These are phyloP conservation scores for Pittosporum tobira DNA, from an alignment of 129 eudicot species.

Conservation along the genomic window DNA sequence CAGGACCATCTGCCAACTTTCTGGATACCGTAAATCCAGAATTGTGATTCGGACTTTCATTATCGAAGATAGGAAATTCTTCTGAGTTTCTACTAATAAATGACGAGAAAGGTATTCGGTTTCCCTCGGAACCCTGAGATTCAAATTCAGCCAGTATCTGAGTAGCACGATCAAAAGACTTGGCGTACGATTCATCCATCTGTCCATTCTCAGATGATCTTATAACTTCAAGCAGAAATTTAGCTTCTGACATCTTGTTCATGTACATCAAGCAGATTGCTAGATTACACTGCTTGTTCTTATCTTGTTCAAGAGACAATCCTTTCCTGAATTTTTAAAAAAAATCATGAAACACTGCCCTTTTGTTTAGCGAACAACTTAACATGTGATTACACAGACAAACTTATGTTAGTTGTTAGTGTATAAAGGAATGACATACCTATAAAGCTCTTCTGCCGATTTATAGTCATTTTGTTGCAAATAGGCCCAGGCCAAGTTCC, in stretches of 20 bases:
- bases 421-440: constrained; percentile 24
- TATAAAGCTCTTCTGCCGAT: constrained; percentile 68
- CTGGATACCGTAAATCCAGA: constrained; percentile 5
- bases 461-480: constrained; percentile 59
- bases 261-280: constrained; percentile 76
- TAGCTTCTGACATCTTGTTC: constrained; percentile 69
- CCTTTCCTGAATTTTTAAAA: constrained; percentile 50
- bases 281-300: constrained; percentile 82
- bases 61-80: constrained; percentile 2
- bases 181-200: constrained; percentile 49
- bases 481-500: constrained; percentile 92
- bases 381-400: background rate
- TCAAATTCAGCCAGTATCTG: constrained; percentile 57
- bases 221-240: constrained; percentile 43
- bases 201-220: constrained; percentile 25
- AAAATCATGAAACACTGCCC: background rate
- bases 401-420: background rate
- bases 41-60: constrained; percentile 4
- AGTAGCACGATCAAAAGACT: constrained; percentile 73
- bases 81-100: constrained; percentile 24
- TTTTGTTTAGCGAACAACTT: background rate
- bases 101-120: constrained; percentile 25
- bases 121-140: constrained; percentile 16
- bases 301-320: constrained; percentile 64
- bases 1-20: constrained; percentile 2